Conservation (phyloP, 2,329 filamentous ascomycete species). For the Plectosphaerella plurivora region DNA sequence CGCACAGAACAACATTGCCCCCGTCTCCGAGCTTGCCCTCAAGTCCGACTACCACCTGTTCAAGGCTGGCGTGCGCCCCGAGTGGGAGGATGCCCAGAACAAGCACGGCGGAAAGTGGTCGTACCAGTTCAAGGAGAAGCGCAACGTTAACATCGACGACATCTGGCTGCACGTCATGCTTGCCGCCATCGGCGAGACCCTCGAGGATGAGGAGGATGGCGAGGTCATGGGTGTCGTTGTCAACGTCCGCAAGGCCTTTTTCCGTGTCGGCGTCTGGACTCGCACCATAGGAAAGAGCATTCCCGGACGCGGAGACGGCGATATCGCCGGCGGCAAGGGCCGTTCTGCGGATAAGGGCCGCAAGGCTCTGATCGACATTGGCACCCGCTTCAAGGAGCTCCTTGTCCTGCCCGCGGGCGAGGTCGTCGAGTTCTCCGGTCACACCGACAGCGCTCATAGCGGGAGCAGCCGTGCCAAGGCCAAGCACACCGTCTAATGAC, state of each 20-base stretch:
- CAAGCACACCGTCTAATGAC: slow-evolving; percentile 74
- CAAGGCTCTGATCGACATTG: slow-evolving; percentile 79
- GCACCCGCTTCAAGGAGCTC: slow-evolving; percentile 87
- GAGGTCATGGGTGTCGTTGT: slow-evolving; percentile 99
- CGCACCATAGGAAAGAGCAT: slow-evolving; percentile 85
- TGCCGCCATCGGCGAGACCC: slow-evolving; percentile 92
- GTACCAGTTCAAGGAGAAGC: slow-evolving; percentile 96
- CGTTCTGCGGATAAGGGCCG: slow-evolving; percentile 76
- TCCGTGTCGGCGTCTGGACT: slow-evolving; percentile 96
- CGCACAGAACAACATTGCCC: slow-evolving; percentile 93
- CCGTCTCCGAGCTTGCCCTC: slow-evolving; percentile 88
- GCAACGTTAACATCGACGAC: slow-evolving; percentile 84
- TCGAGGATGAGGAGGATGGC: slow-evolving; percentile 89
- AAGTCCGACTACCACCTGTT: slow-evolving; percentile 99
- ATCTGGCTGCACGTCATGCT: slow-evolving; percentile 98
- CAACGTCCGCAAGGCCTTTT: slow-evolving; percentile 98
- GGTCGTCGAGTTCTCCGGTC: slow-evolving; percentile 88
- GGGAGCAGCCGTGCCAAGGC: slow-evolving; percentile 95
- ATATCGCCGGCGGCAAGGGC: slow-evolving; percentile 71
- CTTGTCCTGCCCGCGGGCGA: slow-evolving; percentile 75
- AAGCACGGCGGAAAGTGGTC: slow-evolving; percentile 99
- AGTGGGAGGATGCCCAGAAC: slow-evolving; percentile 98
- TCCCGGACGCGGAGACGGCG: slow-evolving; percentile 68
- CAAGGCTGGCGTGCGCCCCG: slow-evolving; percentile 93
- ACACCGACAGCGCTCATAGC: slow-evolving; percentile 88